These are phyloP conservation scores for Xylaria scruposa DNA, from an alignment of 495 filamentous ascomycete species.

Conservation along the genomic window DNA sequence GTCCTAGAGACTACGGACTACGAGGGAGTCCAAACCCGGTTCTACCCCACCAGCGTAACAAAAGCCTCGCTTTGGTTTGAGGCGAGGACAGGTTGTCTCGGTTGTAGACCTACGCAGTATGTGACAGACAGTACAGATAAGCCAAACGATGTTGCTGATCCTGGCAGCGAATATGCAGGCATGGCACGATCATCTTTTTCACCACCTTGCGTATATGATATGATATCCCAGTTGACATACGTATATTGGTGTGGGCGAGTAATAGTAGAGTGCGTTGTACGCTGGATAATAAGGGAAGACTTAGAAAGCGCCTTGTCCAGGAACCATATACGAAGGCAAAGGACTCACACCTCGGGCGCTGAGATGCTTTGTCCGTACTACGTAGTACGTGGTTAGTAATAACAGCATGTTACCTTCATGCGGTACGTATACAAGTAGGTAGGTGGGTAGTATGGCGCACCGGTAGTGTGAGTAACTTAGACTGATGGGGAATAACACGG, in stretches of 20 bases:
- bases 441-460: too few species aligned
- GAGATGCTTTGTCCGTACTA: neutral
- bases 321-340: neutral
- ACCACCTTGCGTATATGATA: neutral
- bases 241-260: neutral
- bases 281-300: too few species aligned
- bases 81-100: neutral
- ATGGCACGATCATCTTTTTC: neutral
- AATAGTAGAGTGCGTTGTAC: neutral
- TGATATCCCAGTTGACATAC: neutral
- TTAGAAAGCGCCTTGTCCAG: too few species aligned
- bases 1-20: neutral
- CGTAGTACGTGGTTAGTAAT: neutral
- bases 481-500: neutral
- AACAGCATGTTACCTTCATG: neutral
- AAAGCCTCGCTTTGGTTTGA: constrained; percentile 11
- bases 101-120: too few species aligned
- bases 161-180: constrained; percentile 6
- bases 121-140: neutral
- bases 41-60: neutral
- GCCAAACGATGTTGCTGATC: neutral
- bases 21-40: constrained; percentile 8
- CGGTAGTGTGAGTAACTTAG: neutral
- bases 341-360: neutral
- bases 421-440: too few species aligned